Conservation (phyloP, 106 monocot species). For the Chionographis japonica region DNA sequence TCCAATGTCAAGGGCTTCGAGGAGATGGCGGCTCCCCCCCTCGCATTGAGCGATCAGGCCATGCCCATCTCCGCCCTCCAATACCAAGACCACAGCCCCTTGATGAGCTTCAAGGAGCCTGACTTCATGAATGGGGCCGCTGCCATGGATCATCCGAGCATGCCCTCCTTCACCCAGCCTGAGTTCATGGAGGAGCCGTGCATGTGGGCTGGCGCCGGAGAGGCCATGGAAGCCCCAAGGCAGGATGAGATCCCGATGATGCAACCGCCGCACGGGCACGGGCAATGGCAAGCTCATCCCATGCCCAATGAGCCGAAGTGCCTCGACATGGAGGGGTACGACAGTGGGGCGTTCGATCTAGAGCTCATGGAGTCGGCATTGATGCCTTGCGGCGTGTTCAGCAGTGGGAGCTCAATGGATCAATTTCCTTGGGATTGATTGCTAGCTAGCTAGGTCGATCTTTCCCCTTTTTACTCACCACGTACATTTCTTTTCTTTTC, state of each 20-base stretch:
- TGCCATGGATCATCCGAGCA: constrained; percentile 15
- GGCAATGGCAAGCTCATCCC: constrained; percentile 4
- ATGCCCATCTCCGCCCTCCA: constrained; percentile 26
- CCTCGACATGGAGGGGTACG: constrained; percentile 31
- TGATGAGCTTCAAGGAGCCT: constrained; percentile 58
- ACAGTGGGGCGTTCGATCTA: constrained; percentile 43
- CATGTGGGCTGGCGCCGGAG: constrained; percentile 23
- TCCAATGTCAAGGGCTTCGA: constrained; percentile 29
- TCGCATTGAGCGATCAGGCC: constrained; percentile 16
- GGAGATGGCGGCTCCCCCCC: constrained; percentile 12
- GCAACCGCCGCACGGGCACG: constrained; percentile 5
- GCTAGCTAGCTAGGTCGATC: neutral
- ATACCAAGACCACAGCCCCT: constrained; percentile 24
- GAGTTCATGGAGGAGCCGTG: constrained; percentile 39
- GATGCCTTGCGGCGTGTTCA: constrained; percentile 46
- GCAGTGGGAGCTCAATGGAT: constrained; percentile 53
- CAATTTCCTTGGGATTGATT: constrained; percentile 83
- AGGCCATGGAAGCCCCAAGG: constrained; percentile 11
- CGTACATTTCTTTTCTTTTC: neutral
- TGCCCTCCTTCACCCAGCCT: constrained; percentile 24
- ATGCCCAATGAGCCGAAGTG: constrained; percentile 12
- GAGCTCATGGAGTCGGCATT: constrained; percentile 66
- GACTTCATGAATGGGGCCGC: constrained; percentile 36
- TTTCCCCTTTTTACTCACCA: too few relatives aligned
- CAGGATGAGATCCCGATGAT: neutral